Conservation (phyloP, 2,329 filamentous ascomycete genomes). For the Immersiporthe knoxdaviesiana region DNA sequence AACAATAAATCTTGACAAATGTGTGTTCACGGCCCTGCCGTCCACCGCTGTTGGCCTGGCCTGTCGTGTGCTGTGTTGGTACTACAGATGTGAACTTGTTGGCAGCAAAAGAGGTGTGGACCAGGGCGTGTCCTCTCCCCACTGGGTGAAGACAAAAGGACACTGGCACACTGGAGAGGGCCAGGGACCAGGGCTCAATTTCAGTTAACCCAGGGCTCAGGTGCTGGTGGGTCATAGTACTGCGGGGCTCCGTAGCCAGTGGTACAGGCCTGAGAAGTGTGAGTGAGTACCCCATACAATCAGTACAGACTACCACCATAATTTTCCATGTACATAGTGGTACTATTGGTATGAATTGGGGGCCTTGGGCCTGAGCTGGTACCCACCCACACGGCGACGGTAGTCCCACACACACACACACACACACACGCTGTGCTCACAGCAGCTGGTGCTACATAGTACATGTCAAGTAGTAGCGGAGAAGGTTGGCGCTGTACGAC, state of each 20-base stretch:
- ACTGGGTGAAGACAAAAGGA: slow-evolving; percentile 7
- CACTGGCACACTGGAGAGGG: not conserved
- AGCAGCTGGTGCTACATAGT: not conserved
- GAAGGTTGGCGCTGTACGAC: not conserved
- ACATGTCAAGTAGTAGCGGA: not conserved
- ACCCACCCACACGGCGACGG: not conserved
- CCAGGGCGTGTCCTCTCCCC: slow-evolving; percentile 6
- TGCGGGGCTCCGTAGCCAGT: not conserved
- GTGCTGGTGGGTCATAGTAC: not conserved
- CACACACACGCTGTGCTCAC: not conserved
- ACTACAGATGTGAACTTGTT: slow-evolving; percentile 5
- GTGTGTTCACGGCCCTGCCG: not conserved
- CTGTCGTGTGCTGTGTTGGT: not conserved
- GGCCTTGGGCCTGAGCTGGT: not conserved
- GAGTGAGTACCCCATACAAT: not conserved
- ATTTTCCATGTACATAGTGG: not conserved
- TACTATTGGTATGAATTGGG: not conserved
- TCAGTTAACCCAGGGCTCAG: not conserved
- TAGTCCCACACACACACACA: too few relatives aligned
- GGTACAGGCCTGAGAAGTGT: not conserved
- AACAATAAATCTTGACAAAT: not conserved
- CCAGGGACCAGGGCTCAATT: not conserved
- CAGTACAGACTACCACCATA: not conserved
- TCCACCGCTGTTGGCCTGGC: slow-evolving; percentile 3
- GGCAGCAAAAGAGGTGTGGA: not conserved